These are phyloP conservation scores for Pestalotiopsis sp. DNA, from an alignment of 2,329 filamentous ascomycete species.

Conservation along the genomic window DNA sequence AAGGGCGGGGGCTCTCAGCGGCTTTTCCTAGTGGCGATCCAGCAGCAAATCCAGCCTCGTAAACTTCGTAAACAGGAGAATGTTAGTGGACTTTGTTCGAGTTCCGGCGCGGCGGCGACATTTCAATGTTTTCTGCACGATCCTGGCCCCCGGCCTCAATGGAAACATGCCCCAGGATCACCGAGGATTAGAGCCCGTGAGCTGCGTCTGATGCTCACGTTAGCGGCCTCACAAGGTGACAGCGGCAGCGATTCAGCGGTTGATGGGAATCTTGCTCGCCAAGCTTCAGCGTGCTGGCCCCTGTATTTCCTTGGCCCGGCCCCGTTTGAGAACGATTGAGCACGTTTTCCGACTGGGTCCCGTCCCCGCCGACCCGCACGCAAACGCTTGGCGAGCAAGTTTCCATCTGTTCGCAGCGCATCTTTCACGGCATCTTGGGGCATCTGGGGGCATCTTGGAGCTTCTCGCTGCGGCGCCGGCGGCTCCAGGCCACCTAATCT, in stretches of 20 bases:
- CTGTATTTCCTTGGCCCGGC: not conserved
- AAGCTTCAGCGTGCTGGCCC: not conserved
- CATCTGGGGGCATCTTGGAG: not conserved
- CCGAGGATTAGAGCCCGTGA: not conserved
- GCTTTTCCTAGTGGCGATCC: not conserved
- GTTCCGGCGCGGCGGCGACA: not conserved
- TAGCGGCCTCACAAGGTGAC: not conserved
- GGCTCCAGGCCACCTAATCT: not conserved
- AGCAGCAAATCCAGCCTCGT: not conserved
- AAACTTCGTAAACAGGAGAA: not conserved
- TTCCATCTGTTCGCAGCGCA: not conserved
- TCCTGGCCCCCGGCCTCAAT: not conserved
- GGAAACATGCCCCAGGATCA: not conserved
- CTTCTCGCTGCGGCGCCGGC: not conserved
- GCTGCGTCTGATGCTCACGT: not conserved
- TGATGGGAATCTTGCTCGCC: constrained; percentile 4
- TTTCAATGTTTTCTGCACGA: not conserved
- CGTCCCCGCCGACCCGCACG: constrained; percentile 1
- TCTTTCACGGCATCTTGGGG: not conserved
- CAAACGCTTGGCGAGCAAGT: constrained; percentile 11
- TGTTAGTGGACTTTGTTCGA: not conserved
- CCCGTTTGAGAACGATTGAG: constrained; percentile 9
- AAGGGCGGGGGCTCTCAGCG: not conserved
- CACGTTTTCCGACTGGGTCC: constrained; percentile 7
- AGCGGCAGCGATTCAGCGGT: not conserved